Evolutionary conservation across 495 filamentous ascomycete genomes (phyloP).

Genomic region (Aspergillus saccharolyticus): DNA sequence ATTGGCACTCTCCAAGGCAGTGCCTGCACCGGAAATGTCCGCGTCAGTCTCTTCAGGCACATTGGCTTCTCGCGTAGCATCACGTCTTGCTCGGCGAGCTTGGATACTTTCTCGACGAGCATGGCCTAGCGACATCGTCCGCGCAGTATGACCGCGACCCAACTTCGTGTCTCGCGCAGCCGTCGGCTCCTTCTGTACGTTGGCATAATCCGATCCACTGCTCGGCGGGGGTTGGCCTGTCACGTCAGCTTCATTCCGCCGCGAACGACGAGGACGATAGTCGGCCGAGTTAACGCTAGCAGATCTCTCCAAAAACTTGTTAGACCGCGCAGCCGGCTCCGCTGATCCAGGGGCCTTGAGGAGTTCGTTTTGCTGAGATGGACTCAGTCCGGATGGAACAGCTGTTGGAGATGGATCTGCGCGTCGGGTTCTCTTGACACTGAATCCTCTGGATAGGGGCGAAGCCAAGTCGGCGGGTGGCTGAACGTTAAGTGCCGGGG

Average conservation of each 20-base stretch:
- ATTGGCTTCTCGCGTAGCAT: slow-evolving; percentile 61
- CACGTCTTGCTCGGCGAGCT: slow-evolving; percentile 65
- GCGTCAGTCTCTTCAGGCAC: slow-evolving; percentile 78
- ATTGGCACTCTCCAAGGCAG: slow-evolving; percentile 50
- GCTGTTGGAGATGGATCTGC: slow-evolving; percentile 49
- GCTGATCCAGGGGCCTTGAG: slow-evolving; percentile 63
- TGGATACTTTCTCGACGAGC: slow-evolving; percentile 87
- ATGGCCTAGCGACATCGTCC: slow-evolving; percentile 88
- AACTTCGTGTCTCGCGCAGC: slow-evolving; percentile 21
- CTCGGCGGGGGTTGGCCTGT: slow-evolving; percentile 58
- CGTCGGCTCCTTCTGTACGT: slow-evolving; percentile 38
- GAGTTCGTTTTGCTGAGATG: slow-evolving; percentile 66
- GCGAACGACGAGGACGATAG: slow-evolving; percentile 56
- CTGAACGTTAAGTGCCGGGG: slow-evolving; percentile 67
- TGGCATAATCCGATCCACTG: slow-evolving; percentile 74
- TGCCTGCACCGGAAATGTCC: slow-evolving; percentile 42
- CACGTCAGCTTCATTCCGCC: slow-evolving; percentile 53
- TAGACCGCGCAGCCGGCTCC: slow-evolving; percentile 51
- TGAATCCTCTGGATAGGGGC: slow-evolving; percentile 72
- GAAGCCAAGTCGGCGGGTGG: slow-evolving; percentile 60
- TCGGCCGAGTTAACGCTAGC: slow-evolving; percentile 86
- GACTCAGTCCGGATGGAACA: slow-evolving; percentile 60
- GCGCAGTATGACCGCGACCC: slow-evolving; percentile 48
- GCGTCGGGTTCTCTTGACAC: slow-evolving; percentile 65
- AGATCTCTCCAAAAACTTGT: slow-evolving; percentile 67